Evolutionary conservation across 805 yeast genomes (phyloP).

Genomic region (Saccharomycopsis fibuligera): DNA sequence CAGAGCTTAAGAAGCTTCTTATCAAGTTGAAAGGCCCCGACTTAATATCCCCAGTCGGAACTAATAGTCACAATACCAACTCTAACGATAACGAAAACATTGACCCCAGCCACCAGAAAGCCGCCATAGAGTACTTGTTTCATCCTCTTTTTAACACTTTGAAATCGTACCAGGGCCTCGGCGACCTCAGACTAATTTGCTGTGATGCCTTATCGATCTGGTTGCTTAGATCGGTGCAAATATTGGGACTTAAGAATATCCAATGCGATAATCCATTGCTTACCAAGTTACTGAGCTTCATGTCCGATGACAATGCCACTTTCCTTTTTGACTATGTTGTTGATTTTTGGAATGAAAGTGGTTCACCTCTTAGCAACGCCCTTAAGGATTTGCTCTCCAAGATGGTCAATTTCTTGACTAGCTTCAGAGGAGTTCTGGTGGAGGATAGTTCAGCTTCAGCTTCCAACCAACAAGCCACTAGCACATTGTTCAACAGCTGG

Average conservation of each 20-base stretch:
- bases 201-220: constrained; percentile 63
- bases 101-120: no score
- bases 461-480: constrained; percentile 16
- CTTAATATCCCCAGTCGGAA: not conserved
- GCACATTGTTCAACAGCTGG: constrained; percentile 39
- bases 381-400: constrained; percentile 55
- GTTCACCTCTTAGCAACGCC: constrained; percentile 66
- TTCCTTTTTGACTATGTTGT: constrained; percentile 46
- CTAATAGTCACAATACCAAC: not conserved
- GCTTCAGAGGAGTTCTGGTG: constrained; percentile 21
- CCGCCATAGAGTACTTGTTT: constrained; percentile 12
- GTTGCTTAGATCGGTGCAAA: constrained; percentile 50
- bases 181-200: constrained; percentile 35
- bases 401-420: constrained; percentile 36
- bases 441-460: constrained; percentile 13
- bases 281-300: constrained; percentile 15
- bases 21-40: constrained; percentile 11
- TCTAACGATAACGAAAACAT: no score
- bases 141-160: constrained; percentile 29
- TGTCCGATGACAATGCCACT: constrained; percentile 26
- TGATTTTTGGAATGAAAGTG: constrained; percentile 66
- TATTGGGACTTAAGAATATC: constrained; percentile 22
- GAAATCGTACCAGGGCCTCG: constrained; percentile 30
- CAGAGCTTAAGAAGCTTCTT: constrained; percentile 5
- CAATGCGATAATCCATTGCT: constrained; percentile 17